A percentile compares a stretch with the other conserved stretches of the same genome.
Conservation (phyloP, 2,329 filamentous ascomycete genomes). For the Botrytis elliptica region DNA sequence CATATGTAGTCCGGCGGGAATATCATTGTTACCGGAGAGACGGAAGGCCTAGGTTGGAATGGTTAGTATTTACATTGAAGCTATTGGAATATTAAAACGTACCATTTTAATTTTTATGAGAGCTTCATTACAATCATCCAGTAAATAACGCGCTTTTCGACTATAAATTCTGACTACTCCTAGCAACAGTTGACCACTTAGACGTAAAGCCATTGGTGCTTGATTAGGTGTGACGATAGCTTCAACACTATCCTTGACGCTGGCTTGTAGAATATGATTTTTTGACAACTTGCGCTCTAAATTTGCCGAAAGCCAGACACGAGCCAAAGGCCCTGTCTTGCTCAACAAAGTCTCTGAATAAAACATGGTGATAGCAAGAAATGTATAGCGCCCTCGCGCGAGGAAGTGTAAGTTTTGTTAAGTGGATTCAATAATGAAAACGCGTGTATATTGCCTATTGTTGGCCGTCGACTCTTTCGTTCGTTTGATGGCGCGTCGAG, state of each 20-base stretch:
- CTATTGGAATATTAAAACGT: slow-evolving; percentile 39
- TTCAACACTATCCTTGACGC: slow-evolving; percentile 90
- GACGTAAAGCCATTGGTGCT: slow-evolving; percentile 88
- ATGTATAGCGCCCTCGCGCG: slow-evolving; percentile 14
- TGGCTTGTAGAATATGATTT: slow-evolving; percentile 90
- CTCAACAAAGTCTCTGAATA: slow-evolving; percentile 94
- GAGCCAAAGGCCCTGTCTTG: slow-evolving; percentile 94
- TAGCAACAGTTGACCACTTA: slow-evolving; percentile 90
- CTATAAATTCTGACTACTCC: slow-evolving; percentile 98
- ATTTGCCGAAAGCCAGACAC: slow-evolving; percentile 97
- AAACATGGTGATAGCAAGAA: slow-evolving; percentile 67
- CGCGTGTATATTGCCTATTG: slow-evolving; percentile 13
- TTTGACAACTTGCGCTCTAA: slow-evolving; percentile 98
- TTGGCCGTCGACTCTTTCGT: slow-evolving; percentile 1
- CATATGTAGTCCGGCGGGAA: slow-evolving; percentile 77
- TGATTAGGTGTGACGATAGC: slow-evolving; percentile 92
- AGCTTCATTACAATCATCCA: slow-evolving; percentile 97
- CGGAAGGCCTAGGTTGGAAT: slow-evolving; percentile 72
- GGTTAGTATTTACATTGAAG: slow-evolving; percentile 39
- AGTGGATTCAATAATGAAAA: background rate
- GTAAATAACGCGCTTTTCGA: slow-evolving; percentile 89
- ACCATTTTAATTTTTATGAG: slow-evolving; percentile 99
- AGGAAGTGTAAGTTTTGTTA: background rate
- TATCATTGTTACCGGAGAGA: slow-evolving; percentile 89
- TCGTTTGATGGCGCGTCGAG: slow-evolving; percentile 14